phyloP scores from a whole-genome alignment of 371 early-diverging fungal genomes.

The Rhizopus arrhizus region DNA sequence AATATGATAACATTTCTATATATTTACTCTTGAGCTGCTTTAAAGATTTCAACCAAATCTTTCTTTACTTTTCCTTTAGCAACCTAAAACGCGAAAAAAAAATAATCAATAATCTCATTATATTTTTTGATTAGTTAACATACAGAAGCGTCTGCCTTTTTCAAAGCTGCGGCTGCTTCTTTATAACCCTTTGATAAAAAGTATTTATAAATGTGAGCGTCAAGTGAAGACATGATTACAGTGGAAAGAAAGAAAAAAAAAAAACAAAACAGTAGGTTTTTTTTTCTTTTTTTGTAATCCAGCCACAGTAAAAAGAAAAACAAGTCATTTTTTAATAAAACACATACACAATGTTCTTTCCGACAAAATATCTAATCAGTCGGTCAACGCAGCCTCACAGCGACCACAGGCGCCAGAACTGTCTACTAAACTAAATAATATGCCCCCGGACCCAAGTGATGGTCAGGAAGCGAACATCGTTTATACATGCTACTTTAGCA shows the following conservation, averaged over 20 bases:
- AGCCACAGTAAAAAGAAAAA: too few species aligned
- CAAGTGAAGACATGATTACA: conserved; percentile 17
- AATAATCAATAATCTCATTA: neutral
- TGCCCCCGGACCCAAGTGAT: too few species aligned
- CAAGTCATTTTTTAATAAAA: too few species aligned
- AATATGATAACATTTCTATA: neutral
- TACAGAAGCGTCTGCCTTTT: conserved; percentile 28
- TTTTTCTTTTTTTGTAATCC: too few species aligned
- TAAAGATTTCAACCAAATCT: neutral
- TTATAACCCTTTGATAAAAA: conserved; percentile 25
- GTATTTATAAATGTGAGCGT: conserved; percentile 36
- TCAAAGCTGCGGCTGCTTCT: conserved; percentile 31
- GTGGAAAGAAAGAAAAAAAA: neutral
- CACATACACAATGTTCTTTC: too few species aligned
- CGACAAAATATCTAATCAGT: too few species aligned
- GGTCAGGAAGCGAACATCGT: too few species aligned
- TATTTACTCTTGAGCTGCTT: neutral
- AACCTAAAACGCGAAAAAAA: neutral
- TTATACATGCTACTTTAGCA: too few species aligned
- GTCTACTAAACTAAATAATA: too few species aligned
- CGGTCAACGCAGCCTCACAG: too few species aligned
- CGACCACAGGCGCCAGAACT: too few species aligned
- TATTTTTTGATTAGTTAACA: conserved; percentile 3
- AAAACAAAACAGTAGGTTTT: neutral
- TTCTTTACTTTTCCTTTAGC: neutral